Evolutionary conservation across 1,284 basidiomycete genomes (phyloP), one percentile per base, ranked within the genome.

Genomic region (Acaromyces ingoldii): DNA sequence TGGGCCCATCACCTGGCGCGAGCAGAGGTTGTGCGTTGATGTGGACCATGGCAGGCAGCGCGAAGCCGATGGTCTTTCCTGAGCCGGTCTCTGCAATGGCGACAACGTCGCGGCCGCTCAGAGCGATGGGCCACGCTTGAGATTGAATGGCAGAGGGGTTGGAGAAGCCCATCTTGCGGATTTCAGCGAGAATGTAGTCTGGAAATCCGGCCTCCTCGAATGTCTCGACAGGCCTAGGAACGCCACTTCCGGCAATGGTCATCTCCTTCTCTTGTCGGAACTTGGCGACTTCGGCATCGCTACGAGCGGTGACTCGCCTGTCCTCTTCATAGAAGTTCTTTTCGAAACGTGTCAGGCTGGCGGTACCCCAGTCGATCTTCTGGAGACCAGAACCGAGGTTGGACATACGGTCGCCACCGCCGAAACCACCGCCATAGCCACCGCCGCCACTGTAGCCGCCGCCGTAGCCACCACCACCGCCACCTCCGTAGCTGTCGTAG

Each of bases 321-420:
- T 98, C 90, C 77, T 99, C 91, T 55, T 86, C 80, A 78, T 99
- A 99, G 75, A 99, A 99, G 82, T 96, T 96, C 80, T 92, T 92
- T 62, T 77, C 77, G 60, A 76, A 77, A 33, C 83, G 85, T 72
- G 85, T 82, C 54, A 96, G 81, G 59, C 85, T 84, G 40, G 79
- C 78, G 45, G 78, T 70, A 62, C 76, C 70, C 93, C 93, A 98
- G 80, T 97, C 89, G 62, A 95, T 85, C 57, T 81, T 82, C 61
- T 84, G 84, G 47, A 98, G 82, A 49, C 86, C 83, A 50, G 86
- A 84, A 40, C 95, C 93, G 43, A 98, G 84, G 76, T 81, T 82
- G 65, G 81, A 79, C 88, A 92, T 91, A 67, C 82, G 84, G 80
- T 91, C 89, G 54, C 85, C 84, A 62, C 78, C 77, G 53, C 63